Conservation (phyloP, 2,329 filamentous ascomycete species). For the Fusarium sp. region DNA sequence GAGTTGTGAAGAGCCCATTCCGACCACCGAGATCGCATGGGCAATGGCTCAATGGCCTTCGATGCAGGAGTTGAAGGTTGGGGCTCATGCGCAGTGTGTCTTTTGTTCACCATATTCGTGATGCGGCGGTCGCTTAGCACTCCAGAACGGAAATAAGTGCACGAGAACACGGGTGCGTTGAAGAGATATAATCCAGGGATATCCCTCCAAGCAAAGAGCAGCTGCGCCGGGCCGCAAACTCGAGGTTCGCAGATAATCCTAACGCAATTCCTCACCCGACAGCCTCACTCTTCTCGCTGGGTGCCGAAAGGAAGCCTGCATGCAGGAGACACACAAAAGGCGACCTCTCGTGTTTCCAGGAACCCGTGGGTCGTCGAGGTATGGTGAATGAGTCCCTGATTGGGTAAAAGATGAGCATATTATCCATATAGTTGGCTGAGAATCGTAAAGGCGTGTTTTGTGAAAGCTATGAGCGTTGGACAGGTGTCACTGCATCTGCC, state of each 20-base stretch:
- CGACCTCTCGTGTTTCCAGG: constrained; percentile 19
- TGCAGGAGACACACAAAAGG: constrained; percentile 19
- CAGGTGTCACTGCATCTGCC: constrained; percentile 35
- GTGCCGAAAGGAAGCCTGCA: constrained; percentile 18
- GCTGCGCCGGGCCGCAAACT: constrained; percentile 4
- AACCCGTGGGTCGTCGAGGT: constrained; percentile 11
- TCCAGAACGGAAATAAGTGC: neutral
- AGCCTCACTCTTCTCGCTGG: constrained; percentile 34
- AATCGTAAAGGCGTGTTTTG: constrained; percentile 1
- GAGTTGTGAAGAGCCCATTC: constrained; percentile 29
- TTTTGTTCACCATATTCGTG: constrained; percentile 3
- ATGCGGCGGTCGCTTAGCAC: neutral
- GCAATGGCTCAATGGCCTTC: neutral
- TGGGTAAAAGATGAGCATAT: constrained; percentile 3
- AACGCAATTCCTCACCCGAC: constrained; percentile 14
- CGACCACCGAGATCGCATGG: constrained; percentile 20
- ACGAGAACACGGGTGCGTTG: neutral
- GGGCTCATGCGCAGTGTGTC: neutral
- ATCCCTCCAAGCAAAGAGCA: neutral
- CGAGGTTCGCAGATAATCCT: constrained; percentile 10
- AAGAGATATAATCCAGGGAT: constrained; percentile 25
- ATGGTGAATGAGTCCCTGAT: constrained; percentile 9
- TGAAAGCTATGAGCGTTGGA: constrained; percentile 28
- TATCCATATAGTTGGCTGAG: constrained; percentile 25
- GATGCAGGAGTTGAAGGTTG: constrained; percentile 5